A percentile compares a stretch with the other conserved stretches of the same genome.
phyloP scores from a whole-genome alignment of 2,329 filamentous ascomycete genomes.

The Periconia sp. region DNA sequence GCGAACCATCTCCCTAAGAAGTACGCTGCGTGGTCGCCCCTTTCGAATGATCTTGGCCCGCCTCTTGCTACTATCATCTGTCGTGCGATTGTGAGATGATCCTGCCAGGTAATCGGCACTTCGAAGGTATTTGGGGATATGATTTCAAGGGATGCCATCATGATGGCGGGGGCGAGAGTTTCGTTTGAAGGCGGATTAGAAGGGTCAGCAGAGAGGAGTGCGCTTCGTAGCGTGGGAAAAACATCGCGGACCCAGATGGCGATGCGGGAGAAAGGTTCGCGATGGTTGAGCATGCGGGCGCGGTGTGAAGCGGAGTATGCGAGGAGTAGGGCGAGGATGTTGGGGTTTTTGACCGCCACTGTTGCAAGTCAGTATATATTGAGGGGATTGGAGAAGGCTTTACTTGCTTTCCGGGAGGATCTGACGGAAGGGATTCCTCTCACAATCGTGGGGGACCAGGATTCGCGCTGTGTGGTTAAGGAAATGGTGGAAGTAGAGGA shows the following conservation, averaged over 20 bases:
- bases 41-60: slow-evolving; percentile 61
- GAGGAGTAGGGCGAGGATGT: slow-evolving; percentile 77
- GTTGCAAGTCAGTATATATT: slow-evolving; percentile 28
- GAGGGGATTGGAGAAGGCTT: background rate
- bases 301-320: slow-evolving; percentile 87
- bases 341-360: slow-evolving; percentile 72
- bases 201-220: slow-evolving; percentile 60
- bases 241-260: slow-evolving; percentile 80
- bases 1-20: slow-evolving; percentile 85
- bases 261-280: slow-evolving; percentile 77
- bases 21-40: slow-evolving; percentile 63
- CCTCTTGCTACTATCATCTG: slow-evolving; percentile 74
- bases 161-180: slow-evolving; percentile 80
- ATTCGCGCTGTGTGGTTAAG: slow-evolving; percentile 80
- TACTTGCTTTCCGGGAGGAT: slow-evolving; percentile 68
- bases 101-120: slow-evolving; percentile 80
- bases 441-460: slow-evolving; percentile 66
- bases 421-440: slow-evolving; percentile 64
- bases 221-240: slow-evolving; percentile 73
- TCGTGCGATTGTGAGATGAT: slow-evolving; percentile 76
- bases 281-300: slow-evolving; percentile 73
- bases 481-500: slow-evolving; percentile 77
- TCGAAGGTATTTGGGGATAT: slow-evolving; percentile 82
- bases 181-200: slow-evolving; percentile 71
- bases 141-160: slow-evolving; percentile 84